Percentiles rank a stretch among this genome's conserved stretches.
Evolutionary conservation across 768 basidiomycete genomes (phyloP).

Genomic region (Boletus insuetus): DNA sequence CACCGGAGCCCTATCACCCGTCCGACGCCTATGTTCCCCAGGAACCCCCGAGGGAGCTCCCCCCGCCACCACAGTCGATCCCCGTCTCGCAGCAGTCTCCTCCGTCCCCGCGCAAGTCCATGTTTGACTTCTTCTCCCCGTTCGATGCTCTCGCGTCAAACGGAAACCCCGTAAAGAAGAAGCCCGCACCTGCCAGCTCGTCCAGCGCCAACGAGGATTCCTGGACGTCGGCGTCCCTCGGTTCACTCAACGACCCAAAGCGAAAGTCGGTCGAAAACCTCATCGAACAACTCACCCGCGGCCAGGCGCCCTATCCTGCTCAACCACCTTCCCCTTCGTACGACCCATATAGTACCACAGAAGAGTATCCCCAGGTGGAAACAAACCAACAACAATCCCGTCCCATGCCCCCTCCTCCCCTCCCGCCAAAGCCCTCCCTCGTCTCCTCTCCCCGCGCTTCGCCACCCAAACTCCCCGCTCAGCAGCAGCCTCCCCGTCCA

Average conservation of each 20-base stretch:
- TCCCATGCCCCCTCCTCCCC: constrained; percentile 51
- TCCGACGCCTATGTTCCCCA: constrained; percentile 34
- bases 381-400: constrained; percentile 32
- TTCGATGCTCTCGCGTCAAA: constrained; percentile 73
- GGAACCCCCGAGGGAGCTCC: constrained; percentile 27
- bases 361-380: constrained; percentile 47
- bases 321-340: constrained; percentile 37
- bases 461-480: constrained; percentile 59
- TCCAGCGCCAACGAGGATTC: constrained; percentile 56
- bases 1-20: constrained; percentile 36
- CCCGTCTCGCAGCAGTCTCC: constrained; percentile 42
- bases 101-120: constrained; percentile 71
- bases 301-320: constrained; percentile 35
- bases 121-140: constrained; percentile 84
- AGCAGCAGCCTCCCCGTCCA: constrained; percentile 40
- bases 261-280: constrained; percentile 82
- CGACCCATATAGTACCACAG: constrained; percentile 38
- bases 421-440: constrained; percentile 56
- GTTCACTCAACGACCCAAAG: constrained; percentile 49
- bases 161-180: constrained; percentile 56
- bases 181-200: constrained; percentile 45
- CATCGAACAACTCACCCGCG: constrained; percentile 66
- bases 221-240: constrained; percentile 43
- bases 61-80: constrained; percentile 17
- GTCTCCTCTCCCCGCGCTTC: constrained; percentile 58